Percentiles rank a stretch among this genome's conserved stretches.
Conservation (phyloP, 2,329 filamentous ascomycete species). For the Pestalotiopsis sp. region DNA sequence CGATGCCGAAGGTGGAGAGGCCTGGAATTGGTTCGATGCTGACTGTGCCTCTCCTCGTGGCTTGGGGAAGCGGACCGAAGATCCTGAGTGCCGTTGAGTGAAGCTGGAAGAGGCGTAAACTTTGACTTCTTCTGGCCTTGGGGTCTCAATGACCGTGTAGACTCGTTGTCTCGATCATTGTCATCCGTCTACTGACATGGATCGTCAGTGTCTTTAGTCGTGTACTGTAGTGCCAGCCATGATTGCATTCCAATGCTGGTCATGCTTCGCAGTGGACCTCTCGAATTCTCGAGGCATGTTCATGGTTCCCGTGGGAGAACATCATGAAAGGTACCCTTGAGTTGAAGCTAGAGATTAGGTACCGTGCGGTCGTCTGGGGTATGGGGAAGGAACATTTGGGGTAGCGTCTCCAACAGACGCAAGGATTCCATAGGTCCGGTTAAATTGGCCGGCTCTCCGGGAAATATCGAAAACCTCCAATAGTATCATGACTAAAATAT, state of each 20-base stretch:
- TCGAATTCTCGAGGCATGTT: too few species aligned
- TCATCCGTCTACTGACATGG: too few species aligned
- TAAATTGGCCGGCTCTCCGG: background rate
- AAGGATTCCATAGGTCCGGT: background rate
- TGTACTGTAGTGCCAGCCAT: too few species aligned
- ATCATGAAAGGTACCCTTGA: too few species aligned
- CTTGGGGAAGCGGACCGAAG: constrained; percentile 4
- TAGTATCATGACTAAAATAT: background rate
- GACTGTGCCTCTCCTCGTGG: constrained; percentile 1
- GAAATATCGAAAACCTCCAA: constrained; percentile 1
- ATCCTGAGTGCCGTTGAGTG: background rate
- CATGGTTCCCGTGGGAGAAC: too few species aligned
- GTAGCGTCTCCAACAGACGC: background rate
- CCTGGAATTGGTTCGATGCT: background rate
- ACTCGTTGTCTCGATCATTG: too few species aligned
- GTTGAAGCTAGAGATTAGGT: too few species aligned
- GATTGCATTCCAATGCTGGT: too few species aligned
- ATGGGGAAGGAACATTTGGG: background rate
- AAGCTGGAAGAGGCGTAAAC: background rate
- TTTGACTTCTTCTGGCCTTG: background rate
- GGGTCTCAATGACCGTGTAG: too few species aligned
- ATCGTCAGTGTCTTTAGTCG: too few species aligned
- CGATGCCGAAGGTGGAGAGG: background rate
- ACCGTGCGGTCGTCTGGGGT: background rate
- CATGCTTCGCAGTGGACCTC: too few species aligned